These are phyloP conservation scores for Saturnispora hagleri DNA, from an alignment of 805 yeast species.

Conservation along the genomic window DNA sequence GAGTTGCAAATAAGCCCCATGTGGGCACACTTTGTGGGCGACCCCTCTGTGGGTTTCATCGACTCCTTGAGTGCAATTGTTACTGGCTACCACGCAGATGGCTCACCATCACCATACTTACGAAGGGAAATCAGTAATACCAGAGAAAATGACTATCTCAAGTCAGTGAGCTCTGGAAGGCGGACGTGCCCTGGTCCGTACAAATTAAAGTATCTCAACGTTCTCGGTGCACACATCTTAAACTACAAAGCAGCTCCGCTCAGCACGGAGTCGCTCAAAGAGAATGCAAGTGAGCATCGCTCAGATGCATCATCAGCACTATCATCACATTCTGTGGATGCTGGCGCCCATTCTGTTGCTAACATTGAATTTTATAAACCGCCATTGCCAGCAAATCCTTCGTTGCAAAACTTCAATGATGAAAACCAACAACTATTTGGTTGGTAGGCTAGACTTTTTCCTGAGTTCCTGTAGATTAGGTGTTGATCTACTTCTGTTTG, in stretches of 20 bases:
- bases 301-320: not conserved
- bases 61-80: not conserved
- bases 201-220: not conserved
- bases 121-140: not conserved
- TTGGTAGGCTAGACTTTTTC: not conserved
- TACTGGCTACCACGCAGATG: slow-evolving; percentile 1
- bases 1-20: slow-evolving; percentile 1
- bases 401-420: not conserved
- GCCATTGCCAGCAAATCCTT: not conserved
- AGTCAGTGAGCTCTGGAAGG: not conserved
- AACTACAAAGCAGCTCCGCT: not conserved
- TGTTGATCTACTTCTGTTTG: slow-evolving; percentile 3
- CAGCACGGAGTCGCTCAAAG: too few relatives aligned
- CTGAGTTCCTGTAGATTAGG: slow-evolving; percentile 1
- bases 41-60: not conserved
- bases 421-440: not conserved
- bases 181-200: not conserved
- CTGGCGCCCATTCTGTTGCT: not conserved
- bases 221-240: not conserved
- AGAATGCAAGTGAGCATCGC: not conserved
- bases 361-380: not conserved
- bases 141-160: not conserved
- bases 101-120: not conserved
- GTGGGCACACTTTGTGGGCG: not conserved
- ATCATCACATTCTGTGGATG: not conserved